Evolutionary conservation across 352 stramenopile species (phyloP), one percentile per base, ranked within the genome.

Genomic region (Phytophthora nicotianae): DNA sequence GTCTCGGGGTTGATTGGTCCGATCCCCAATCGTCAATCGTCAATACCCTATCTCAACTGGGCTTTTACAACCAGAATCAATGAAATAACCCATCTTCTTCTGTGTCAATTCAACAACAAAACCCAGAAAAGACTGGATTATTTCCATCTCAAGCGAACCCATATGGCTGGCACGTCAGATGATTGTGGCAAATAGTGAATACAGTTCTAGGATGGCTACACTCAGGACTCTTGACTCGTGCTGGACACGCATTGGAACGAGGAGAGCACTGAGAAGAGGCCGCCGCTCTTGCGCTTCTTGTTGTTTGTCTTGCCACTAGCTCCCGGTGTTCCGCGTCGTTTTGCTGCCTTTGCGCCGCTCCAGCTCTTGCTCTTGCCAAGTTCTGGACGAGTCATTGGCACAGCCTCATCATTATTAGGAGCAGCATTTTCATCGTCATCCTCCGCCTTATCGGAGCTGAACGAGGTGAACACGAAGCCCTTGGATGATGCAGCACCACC

Each of bases 401-500:
- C 51, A 16, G 38, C 17, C 17, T 80, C 64, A 26, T 79, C 63
- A 16, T 70, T 50, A 10, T 54, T 61, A 9, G 68, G 63, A 26
- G 56, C 69, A 4, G 55, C 61, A 26, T 74, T 76, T 32, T 84
- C 77, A 14, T 86, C 68, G 10, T 70, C 27, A 19, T 79, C 64
- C 10, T 83, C 58, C 11, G 52, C 45, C 19, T 75, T 75, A 46
- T 89, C 75, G 0, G 74, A 75, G 45, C 69, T 82, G 24, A 87
- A 86, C 0, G 83, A 86, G 2, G 83, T 91, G 61, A 94, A 94
- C 5, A 94, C 81, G 58, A 94, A 94, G 5, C 81, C 81, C 48
- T 94, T 94, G 48, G 74, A 75, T 7, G 77, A 26, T 6, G 63
- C 40, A 13, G 52, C 54, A 52, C 56, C 60, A 42, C 58, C 40